Base-by-base conservation (phyloP, 495 filamentous ascomycete genomes). In the Physcia stellaris region DNA sequence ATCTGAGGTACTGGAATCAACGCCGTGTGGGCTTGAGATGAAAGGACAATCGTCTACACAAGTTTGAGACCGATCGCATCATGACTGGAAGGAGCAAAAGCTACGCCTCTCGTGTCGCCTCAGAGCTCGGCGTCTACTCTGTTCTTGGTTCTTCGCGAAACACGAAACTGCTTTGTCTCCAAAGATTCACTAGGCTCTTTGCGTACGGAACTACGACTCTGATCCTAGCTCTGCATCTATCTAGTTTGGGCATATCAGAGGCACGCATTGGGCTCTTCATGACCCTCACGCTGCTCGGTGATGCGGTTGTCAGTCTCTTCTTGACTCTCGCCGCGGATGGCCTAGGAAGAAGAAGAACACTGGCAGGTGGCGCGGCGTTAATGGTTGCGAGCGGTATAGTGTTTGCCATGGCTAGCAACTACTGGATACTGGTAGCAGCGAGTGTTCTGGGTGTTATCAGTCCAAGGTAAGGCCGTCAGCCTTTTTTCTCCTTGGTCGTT, bases 241-340 rank as follows among this genome's bases (percentile, higher is more conserved):
- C 71, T 0, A 70, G 71, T 4, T 57, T 90, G 16, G 64, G 63
- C 9, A 71, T 78, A 45, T 68, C 80, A 0, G 75, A 83, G 48
- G 64, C 73, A n/a, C 63, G 63, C n/a, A 86, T 82, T 30, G 86
- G 86, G 12, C 63, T 86, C 4, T 90, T 93, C 56, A 93, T 93
- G 83, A 86, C 81, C 3, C 58, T 88, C 33, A 94, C 86, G 0
- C 59, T 92, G 37, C 58, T 82, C 13, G 85, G 86, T 20, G 86
- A 94, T 61, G 78, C 83, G 2, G 45, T 76, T 19, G 78, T 92
- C 40, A 84, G 82, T 36, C 75, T 86, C 15, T 49, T 79, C 18
- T 65, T 94, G 18, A 86, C 85, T 0, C 58, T 85, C 2, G 72
- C 80, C 40, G 83, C 84, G 2, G 84, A 92, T 61, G 56, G 64